These are phyloP conservation scores for Calocybe gambosa DNA, from an alignment of 1,284 basidiomycete species.

Conservation along the genomic window DNA sequence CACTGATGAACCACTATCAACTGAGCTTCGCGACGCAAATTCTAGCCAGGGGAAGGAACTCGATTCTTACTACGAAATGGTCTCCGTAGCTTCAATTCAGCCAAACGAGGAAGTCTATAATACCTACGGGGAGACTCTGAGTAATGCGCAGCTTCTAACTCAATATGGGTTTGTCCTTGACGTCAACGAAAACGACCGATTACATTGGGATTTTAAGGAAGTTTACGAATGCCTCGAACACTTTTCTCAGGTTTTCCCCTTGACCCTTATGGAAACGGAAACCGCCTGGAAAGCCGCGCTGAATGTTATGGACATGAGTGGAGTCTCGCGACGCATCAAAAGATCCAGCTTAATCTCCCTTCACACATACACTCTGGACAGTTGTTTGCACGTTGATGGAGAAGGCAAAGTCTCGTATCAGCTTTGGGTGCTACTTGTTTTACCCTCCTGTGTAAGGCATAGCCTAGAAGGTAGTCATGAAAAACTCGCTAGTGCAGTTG, in stretches of 20 bases:
- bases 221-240: conserved; percentile 19
- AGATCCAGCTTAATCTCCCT: conserved; percentile 24
- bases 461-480: conserved; percentile 1
- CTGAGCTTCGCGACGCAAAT: background rate
- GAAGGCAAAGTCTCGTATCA: conserved; percentile 36
- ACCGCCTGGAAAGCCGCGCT: conserved; percentile 8
- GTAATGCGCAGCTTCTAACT: conserved; percentile 63
- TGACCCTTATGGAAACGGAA: conserved; percentile 1
- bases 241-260: background rate
- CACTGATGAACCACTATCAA: conserved; percentile 13
- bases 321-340: conserved; percentile 13
- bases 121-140: conserved; percentile 73
- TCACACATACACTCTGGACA: conserved; percentile 9
- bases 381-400: conserved; percentile 29
- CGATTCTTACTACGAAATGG: conserved; percentile 59
- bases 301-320: background rate
- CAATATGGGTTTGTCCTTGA: conserved; percentile 75
- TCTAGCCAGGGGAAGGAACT: conserved; percentile 19
- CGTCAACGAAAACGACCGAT: conserved; percentile 52
- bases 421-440: conserved; percentile 33
- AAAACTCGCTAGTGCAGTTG: background rate
- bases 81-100: conserved; percentile 46
- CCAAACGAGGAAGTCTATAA: conserved; percentile 73
- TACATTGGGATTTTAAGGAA: conserved; percentile 42
- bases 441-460: conserved; percentile 10